Evolutionary conservation across 495 filamentous ascomycete species (phyloP).

Genomic region (Collariella sp.): DNA sequence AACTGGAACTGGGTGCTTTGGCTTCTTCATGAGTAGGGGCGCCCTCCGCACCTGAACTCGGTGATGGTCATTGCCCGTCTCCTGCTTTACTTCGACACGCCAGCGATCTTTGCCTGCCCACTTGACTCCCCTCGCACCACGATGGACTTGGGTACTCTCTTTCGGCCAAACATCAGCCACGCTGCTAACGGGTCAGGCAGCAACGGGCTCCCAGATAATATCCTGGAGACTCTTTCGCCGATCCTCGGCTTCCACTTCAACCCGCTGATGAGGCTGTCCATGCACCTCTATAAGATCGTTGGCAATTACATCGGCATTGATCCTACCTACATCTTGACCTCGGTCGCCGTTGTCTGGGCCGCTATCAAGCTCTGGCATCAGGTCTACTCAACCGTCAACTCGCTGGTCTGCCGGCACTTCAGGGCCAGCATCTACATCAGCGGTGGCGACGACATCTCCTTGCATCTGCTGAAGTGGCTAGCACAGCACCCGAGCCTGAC

Average conservation of each 20-base stretch:
- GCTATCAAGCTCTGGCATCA: constrained; percentile 28
- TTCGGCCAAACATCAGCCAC: too few species aligned
- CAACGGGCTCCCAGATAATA: too few species aligned
- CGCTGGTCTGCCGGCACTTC: constrained; percentile 35
- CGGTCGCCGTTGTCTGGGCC: constrained; percentile 33
- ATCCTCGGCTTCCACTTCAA: too few species aligned
- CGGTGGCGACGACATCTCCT: constrained; percentile 51
- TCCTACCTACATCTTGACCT: constrained; percentile 29
- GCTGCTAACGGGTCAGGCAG: too few species aligned
- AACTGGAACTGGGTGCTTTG: too few species aligned
- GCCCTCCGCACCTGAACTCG: too few species aligned
- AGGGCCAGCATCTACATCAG: constrained; percentile 49
- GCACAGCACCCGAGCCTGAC: constrained; percentile 45
- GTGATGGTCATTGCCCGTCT: neutral
- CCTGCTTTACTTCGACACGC: neutral
- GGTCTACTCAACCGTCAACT: constrained; percentile 19
- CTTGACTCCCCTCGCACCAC: neutral
- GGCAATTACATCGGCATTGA: constrained; percentile 32
- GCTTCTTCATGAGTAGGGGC: too few species aligned
- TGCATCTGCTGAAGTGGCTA: constrained; percentile 53
- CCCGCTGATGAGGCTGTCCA: too few species aligned
- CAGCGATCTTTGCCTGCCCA: neutral
- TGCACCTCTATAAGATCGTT: constrained; percentile 24
- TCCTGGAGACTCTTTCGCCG: too few species aligned
- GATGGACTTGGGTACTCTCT: constrained; percentile 22